These are phyloP conservation scores for Endothia cerciana DNA, from an alignment of 2,329 filamentous ascomycete species.

Conservation along the genomic window DNA sequence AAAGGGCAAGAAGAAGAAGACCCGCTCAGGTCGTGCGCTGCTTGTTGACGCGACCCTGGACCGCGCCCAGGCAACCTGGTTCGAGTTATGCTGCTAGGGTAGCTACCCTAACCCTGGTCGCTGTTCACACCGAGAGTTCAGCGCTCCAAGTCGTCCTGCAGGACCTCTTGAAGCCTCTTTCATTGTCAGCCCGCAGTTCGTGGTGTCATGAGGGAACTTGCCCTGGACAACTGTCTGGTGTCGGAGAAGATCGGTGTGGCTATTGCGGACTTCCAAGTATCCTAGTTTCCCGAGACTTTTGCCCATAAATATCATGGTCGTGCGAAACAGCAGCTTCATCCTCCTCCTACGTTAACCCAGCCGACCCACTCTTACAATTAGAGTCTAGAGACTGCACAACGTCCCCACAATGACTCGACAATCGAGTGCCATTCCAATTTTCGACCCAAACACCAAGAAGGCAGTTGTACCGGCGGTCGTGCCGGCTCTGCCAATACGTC, in stretches of 20 bases:
- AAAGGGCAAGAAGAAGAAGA: too few species aligned
- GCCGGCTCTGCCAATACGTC: neutral
- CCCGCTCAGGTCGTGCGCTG: neutral
- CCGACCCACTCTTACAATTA: neutral
- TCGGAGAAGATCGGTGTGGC: neutral
- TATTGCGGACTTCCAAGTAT: neutral
- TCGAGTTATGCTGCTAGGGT: neutral
- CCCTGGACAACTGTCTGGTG: neutral
- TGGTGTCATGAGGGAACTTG: neutral
- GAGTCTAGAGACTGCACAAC: neutral
- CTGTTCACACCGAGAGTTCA: neutral
- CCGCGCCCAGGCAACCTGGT: too few species aligned
- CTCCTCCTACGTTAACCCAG: neutral
- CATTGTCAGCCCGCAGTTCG: neutral
- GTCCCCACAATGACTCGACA: constrained; percentile 4
- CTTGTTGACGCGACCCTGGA: neutral
- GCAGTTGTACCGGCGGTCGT: neutral
- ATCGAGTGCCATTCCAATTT: constrained; percentile 14
- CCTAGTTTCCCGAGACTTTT: neutral
- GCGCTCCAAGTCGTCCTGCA: neutral
- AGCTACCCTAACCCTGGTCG: neutral
- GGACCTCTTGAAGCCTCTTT: neutral
- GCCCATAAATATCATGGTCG: neutral
- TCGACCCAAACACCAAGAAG: constrained; percentile 10
- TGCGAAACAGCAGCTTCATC: neutral